Conservation (phyloP, 345 rosid species). For the Pugionium dolabratum region DNA sequence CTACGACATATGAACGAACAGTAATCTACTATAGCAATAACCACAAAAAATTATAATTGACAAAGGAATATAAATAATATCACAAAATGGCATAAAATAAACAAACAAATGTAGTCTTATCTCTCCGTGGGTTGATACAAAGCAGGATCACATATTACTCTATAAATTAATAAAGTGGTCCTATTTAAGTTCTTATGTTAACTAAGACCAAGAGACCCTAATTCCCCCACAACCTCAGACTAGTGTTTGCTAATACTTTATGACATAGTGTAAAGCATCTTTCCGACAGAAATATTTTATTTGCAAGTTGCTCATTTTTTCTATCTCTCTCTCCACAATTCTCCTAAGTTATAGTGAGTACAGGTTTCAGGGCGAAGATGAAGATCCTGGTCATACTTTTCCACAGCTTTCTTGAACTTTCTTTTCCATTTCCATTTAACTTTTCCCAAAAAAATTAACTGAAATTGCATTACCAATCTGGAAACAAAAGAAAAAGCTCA, state of each 20-base stretch:
- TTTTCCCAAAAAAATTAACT: too few species aligned
- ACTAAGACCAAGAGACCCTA: too few species aligned
- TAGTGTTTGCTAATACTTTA: too few species aligned
- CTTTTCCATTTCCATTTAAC: conserved; percentile 13
- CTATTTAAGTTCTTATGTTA: neutral
- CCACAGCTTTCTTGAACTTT: conserved; percentile 49
- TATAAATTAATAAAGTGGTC: conserved; percentile 36
- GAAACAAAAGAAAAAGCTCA: conserved; percentile 33
- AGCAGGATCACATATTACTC: conserved; percentile 40
- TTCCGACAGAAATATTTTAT: neutral
- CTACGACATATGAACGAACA: too few species aligned
- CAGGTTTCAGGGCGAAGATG: conserved; percentile 12
- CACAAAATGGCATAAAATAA: neutral
- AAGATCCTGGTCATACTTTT: conserved; percentile 41
- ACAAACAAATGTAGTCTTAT: conserved; percentile 33
- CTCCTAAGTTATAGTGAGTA: neutral
- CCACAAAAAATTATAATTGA: too few species aligned
- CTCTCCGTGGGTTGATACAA: conserved; percentile 30
- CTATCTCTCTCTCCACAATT: conserved; percentile 12
- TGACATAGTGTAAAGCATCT: too few species aligned
- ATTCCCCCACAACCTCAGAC: too few species aligned
- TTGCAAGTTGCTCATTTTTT: conserved; percentile 25
- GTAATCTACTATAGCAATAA: too few species aligned
- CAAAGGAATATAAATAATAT: too few species aligned
- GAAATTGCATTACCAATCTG: neutral